These are phyloP conservation scores for Cucumis sativus DNA, from an alignment of 306 rosid genomes.

Conservation along the genomic window Cucumber_9930_V3 NC_026656.2:3397001-3397500, in stretches of 20 bases:
- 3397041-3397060: background rate
- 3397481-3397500: background rate
- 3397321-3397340: background rate
- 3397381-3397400: background rate
- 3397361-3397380: background rate
- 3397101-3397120: background rate
- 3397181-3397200: background rate
- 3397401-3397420: background rate
- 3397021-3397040: slow-evolving; percentile 15
- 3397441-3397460: background rate
- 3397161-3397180: background rate
- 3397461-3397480: background rate
- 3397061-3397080: background rate
- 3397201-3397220: background rate
- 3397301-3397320: background rate
- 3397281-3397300: background rate
- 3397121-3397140: background rate
- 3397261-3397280: background rate
- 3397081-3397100: background rate
- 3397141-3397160: background rate
- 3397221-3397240: background rate
- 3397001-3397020: slow-evolving; percentile 92
- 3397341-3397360: background rate
- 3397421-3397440: background rate
- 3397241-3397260: background rate